Evolutionary conservation across 805 yeast species (phyloP), one percentile per base, ranked within the genome.

Genomic region (Saccharomycopsis sp.): DNA sequence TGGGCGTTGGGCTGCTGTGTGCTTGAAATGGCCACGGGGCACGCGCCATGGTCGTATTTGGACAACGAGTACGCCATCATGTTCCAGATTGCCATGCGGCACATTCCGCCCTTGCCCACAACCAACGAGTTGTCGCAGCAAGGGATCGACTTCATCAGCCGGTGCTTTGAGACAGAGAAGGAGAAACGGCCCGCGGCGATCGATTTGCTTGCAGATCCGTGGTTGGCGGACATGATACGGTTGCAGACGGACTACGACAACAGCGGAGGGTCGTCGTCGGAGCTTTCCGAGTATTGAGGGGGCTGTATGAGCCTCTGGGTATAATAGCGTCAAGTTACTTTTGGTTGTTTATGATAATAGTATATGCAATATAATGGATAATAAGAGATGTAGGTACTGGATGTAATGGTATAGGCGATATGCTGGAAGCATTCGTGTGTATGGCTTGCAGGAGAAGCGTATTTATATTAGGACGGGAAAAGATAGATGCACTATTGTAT

Each of bases 1-100:
- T 94, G 99, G 99, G 90, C 99, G 0, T 75, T 92, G 48, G 99
- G 99, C 2, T 94, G 99, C 71, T 92, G 97, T 71, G 87, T 94
- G 1, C 70, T 92, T 51, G 98, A 94, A 69, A 94, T 94, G 98
- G 89, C 92, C 1, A 91, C 98, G 0, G 99, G 99, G 14, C 78
- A 91, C 63, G 78, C 97, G 59, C 99, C 99, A 3, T 94, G 99
- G 99, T 87, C 95, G 15, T 88, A 90, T 70, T 75, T 91, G 61
- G 99, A 94, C 67, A 94, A 94, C 67, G 98, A 92, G 68, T 94
- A 95, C 95, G 97, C 98, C 1, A 89, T 94, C 54, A 92, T 94
- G 98, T 94, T 91, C 67, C 97, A 90, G 69, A 94, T 94, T 67
- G 98, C 97, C 0, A 95, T 96, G 1, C 97, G 97, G 1, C 94